phyloP scores from a whole-genome alignment of 106 monocot genomes.

The Phalaenopsis equestris region DNA sequence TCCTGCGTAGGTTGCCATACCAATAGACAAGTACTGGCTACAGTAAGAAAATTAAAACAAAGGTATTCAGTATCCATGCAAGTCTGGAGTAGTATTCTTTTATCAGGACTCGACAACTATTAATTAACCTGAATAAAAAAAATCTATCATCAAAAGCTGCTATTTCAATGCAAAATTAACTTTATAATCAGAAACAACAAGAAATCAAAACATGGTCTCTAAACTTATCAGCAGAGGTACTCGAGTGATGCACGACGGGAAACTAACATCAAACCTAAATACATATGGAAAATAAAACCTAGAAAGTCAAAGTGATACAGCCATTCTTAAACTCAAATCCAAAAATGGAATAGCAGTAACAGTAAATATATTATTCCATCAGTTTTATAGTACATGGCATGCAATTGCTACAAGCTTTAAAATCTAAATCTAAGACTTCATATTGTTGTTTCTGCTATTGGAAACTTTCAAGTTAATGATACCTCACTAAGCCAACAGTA shows the following conservation, averaged over 20 bases:
- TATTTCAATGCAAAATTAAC: neutral
- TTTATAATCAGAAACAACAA: neutral
- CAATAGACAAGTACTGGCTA: conserved; percentile 1
- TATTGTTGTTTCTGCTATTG: neutral
- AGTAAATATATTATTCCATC: no score
- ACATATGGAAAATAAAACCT: neutral
- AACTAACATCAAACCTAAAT: neutral
- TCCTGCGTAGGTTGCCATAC: conserved; percentile 59
- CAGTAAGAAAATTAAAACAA: neutral
- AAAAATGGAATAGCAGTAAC: neutral
- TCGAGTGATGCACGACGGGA: neutral
- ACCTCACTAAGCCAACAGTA: neutral
- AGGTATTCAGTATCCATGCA: neutral
- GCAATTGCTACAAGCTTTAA: neutral
- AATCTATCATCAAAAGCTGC: neutral
- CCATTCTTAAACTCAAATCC: neutral
- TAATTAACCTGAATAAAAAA: neutral
- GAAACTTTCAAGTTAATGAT: neutral
- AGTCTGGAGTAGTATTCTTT: neutral
- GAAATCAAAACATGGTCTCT: neutral
- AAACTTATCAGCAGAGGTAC: neutral
- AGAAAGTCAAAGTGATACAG: neutral
- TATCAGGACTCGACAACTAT: neutral
- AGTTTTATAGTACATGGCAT: neutral
- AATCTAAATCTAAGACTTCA: neutral